phyloP scores from a whole-genome alignment of 1,284 basidiomycete genomes.

The Salmacisia buchloeana region DNA sequence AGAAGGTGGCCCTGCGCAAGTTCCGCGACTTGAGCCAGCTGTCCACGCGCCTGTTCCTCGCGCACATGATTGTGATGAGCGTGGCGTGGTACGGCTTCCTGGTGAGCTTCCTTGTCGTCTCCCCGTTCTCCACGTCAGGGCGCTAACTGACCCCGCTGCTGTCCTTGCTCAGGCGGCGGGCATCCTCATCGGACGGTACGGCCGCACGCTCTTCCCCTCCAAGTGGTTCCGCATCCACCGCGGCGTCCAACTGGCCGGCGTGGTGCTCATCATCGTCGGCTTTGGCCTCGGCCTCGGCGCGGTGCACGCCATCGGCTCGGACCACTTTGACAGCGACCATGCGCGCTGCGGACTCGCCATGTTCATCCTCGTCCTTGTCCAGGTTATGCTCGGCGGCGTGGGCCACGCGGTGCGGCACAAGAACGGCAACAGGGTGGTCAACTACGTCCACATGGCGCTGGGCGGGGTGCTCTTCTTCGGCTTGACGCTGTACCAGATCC shows the following conservation, averaged over 20 bases:
- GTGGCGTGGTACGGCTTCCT: conserved; percentile 61
- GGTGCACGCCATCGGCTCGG: conserved; percentile 11
- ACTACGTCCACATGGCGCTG: conserved; percentile 25
- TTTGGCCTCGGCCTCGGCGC: conserved; percentile 58
- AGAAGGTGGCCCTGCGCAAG: too few species aligned
- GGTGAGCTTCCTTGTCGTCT: too few species aligned
- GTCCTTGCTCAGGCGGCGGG: conserved; percentile 54
- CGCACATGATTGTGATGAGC: conserved; percentile 38
- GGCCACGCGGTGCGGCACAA: conserved; percentile 57
- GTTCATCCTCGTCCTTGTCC: conserved; percentile 60
- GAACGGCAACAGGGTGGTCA: conserved; percentile 11
- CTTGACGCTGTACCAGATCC: conserved; percentile 24
- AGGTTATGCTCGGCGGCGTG: conserved; percentile 59
- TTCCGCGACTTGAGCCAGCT: too few species aligned
- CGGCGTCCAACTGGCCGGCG: conserved; percentile 55
- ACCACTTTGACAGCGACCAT: conserved; percentile 19
- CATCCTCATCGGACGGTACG: conserved; percentile 60
- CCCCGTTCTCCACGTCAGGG: too few species aligned
- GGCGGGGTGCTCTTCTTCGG: conserved; percentile 22
- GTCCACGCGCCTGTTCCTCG: too few species aligned
- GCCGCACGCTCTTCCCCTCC: conserved; percentile 56
- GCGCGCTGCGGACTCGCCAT: conserved; percentile 61
- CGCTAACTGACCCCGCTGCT: too few species aligned
- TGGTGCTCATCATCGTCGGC: conserved; percentile 58
- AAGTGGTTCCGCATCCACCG: conserved; percentile 61